Evolutionary conservation across 2,329 filamentous ascomycete species (phyloP).

Genomic region (Fusarium siculi): DNA sequence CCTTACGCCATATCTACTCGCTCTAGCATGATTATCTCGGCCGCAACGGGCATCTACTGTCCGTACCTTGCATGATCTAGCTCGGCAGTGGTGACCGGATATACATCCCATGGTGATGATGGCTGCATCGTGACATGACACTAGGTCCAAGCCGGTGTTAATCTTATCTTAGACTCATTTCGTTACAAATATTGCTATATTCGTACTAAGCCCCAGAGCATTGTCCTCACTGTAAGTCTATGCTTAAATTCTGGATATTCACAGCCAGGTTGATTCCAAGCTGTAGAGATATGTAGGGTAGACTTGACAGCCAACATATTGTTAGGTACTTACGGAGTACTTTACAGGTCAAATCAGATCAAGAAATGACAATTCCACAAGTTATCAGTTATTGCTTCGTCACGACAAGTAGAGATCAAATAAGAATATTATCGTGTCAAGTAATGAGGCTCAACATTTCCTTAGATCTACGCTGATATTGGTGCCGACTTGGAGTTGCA

Average conservation of each 20-base stretch:
- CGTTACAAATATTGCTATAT: neutral
- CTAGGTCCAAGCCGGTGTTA: neutral
- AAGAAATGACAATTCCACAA: neutral
- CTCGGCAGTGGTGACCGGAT: neutral
- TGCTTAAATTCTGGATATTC: neutral
- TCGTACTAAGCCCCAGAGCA: neutral
- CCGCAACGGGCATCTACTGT: neutral
- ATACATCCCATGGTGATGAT: neutral
- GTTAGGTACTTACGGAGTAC: too few species aligned
- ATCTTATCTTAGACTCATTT: neutral
- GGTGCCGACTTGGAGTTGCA: neutral
- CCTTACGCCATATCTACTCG: neutral
- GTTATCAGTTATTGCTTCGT: accelerated
- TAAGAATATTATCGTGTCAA: neutral
- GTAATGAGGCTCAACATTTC: neutral
- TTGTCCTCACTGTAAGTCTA: neutral
- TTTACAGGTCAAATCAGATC: neutral
- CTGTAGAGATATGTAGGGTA: neutral
- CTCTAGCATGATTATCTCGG: neutral
- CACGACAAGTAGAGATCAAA: neutral
- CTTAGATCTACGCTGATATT: neutral
- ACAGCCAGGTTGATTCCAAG: neutral
- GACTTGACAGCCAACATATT: neutral
- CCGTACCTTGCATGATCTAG: neutral
- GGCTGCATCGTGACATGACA: neutral